Evolutionary conservation across 352 stramenopile species (phyloP).

Genomic region (Phytopythium chamaehyphon): DNA sequence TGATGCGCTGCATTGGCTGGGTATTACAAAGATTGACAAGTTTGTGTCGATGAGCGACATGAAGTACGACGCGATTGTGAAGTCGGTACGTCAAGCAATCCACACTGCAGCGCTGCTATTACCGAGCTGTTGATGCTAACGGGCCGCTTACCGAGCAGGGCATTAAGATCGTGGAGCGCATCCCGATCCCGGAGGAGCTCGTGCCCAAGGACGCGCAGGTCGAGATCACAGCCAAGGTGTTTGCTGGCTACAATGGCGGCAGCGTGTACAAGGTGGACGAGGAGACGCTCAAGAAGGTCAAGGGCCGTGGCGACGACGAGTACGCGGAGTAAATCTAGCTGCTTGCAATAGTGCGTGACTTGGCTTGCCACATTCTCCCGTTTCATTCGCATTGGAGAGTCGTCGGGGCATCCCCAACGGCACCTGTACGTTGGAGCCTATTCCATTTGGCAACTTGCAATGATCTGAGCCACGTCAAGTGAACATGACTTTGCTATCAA

Average conservation of each 20-base stretch:
- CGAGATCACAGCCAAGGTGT: slow-evolving; percentile 99
- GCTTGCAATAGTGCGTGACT: too few relatives aligned
- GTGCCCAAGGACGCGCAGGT: slow-evolving; percentile 97
- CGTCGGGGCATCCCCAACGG: too few relatives aligned
- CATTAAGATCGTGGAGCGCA: slow-evolving; percentile 98
- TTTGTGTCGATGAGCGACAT: slow-evolving; percentile 99
- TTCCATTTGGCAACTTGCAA: too few relatives aligned
- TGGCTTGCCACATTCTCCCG: too few relatives aligned
- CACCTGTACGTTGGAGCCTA: too few relatives aligned
- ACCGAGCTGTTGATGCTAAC: background rate
- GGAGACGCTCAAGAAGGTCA: slow-evolving; percentile 91
- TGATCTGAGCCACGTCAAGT: too few relatives aligned
- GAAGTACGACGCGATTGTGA: slow-evolving; percentile 99
- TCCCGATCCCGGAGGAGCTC: slow-evolving; percentile 97
- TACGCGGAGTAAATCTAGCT: slow-evolving; percentile 31
- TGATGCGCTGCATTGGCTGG: slow-evolving; percentile 98
- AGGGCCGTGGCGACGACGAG: slow-evolving; percentile 79
- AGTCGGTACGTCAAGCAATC: slow-evolving; percentile 75
- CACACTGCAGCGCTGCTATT: background rate
- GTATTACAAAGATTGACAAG: slow-evolving; percentile 92
- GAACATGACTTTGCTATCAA: too few relatives aligned
- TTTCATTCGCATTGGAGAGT: too few relatives aligned
- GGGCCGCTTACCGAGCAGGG: slow-evolving; percentile 35
- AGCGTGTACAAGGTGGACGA: slow-evolving; percentile 93
- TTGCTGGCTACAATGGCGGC: slow-evolving; percentile 83